phyloP scores from a whole-genome alignment of 1,139 yeast species.

The Magnusiomyces ingens region DNA sequence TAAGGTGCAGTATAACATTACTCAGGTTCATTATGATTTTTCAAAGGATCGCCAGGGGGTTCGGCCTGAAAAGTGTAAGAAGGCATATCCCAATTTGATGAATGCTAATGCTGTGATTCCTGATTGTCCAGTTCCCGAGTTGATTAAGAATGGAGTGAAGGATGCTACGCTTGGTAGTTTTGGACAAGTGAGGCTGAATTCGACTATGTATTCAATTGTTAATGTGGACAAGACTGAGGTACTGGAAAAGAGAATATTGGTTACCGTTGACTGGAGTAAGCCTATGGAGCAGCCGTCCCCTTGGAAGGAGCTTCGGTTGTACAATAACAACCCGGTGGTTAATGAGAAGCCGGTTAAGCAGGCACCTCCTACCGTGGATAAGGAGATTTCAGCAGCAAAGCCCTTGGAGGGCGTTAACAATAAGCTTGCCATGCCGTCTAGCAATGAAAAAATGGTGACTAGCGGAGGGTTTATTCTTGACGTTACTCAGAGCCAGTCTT shows the following conservation, averaged over 20 bases:
- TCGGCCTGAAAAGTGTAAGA: slow-evolving; percentile 14
- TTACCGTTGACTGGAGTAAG: slow-evolving; percentile 6
- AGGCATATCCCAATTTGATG: slow-evolving; percentile 10
- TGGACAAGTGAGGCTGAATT: slow-evolving; percentile 10
- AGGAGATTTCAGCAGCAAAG: too few relatives aligned
- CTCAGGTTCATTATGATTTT: slow-evolving; percentile 19
- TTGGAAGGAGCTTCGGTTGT: slow-evolving; percentile 2
- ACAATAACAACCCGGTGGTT: neutral
- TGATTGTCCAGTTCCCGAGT: slow-evolving; percentile 10
- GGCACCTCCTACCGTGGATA: too few relatives aligned
- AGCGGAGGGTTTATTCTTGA: too few relatives aligned
- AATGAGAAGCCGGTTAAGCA: neutral
- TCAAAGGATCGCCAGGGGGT: slow-evolving; percentile 8
- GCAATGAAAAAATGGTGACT: neutral
- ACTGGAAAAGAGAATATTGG: neutral
- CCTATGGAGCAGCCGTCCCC: slow-evolving; percentile 7
- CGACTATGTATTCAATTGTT: slow-evolving; percentile 8
- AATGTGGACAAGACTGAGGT: slow-evolving; percentile 8
- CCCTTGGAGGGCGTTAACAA: neutral
- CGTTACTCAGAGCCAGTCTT: too few relatives aligned
- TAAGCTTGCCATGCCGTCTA: neutral
- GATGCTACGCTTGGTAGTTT: slow-evolving; percentile 9
- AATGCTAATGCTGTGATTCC: slow-evolving; percentile 9
- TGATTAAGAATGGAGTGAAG: slow-evolving; percentile 11
- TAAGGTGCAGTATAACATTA: slow-evolving; percentile 41